phyloP scores from a whole-genome alignment of 2,329 filamentous ascomycete genomes.

The Hymenoscyphus fraxineus region DNA sequence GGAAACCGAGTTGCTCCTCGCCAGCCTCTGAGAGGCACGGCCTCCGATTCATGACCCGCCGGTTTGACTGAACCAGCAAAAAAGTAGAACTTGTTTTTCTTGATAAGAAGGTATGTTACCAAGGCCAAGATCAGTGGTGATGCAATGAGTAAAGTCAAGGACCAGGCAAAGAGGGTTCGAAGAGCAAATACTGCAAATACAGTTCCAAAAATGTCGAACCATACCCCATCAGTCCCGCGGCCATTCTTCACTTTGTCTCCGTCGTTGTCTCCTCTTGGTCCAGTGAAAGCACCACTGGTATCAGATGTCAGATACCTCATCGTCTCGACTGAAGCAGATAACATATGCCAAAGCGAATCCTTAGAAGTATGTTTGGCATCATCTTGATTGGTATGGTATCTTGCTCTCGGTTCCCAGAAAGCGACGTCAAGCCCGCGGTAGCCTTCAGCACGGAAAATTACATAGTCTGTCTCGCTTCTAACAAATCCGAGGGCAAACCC shows the following conservation, averaged over 20 bases:
- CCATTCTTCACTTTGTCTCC: constrained; percentile 64
- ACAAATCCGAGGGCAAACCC: constrained; percentile 78
- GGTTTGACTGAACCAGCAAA: constrained; percentile 62
- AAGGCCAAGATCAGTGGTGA: constrained; percentile 70
- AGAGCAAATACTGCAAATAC: constrained; percentile 75
- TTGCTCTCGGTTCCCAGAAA: constrained; percentile 79
- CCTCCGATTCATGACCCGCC: constrained; percentile 57
- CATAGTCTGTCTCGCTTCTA: constrained; percentile 84
- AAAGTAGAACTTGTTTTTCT: constrained; percentile 80
- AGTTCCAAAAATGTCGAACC: constrained; percentile 88
- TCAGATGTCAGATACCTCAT: constrained; percentile 67
- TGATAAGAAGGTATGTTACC: constrained; percentile 64
- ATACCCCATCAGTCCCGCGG: constrained; percentile 67
- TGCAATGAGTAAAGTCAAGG: constrained; percentile 75
- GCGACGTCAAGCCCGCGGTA: constrained; percentile 88
- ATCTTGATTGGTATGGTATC: constrained; percentile 91
- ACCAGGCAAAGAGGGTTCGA: constrained; percentile 82
- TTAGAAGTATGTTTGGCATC: constrained; percentile 74
- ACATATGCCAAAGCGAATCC: constrained; percentile 85
- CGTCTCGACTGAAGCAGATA: constrained; percentile 76
- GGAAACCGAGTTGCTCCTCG: constrained; percentile 83
- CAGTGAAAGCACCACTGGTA: constrained; percentile 62
- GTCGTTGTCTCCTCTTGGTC: constrained; percentile 50
- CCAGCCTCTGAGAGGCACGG: constrained; percentile 67
- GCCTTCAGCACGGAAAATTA: constrained; percentile 75